Percentiles rank a stretch among this genome's conserved stretches.
Conservation (phyloP, 805 yeast genomes). For the Starmerella cellae region DNA sequence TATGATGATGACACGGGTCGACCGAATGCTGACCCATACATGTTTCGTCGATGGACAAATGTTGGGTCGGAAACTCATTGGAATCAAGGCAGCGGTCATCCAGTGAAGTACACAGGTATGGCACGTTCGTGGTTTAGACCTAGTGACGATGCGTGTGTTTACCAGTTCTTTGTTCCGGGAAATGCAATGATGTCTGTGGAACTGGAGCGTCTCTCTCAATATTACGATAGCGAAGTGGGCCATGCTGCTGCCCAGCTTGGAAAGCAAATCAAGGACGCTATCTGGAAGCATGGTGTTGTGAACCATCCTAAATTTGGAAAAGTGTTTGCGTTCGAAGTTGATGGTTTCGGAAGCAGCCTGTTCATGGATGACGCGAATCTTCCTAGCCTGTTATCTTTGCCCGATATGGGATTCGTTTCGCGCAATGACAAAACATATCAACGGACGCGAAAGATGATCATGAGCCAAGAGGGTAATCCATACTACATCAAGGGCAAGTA, state of each 20-base stretch:
- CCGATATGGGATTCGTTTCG: conserved; percentile 56
- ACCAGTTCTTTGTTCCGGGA: conserved; percentile 73
- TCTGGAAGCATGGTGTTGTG: conserved; percentile 50
- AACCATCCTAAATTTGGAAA: conserved; percentile 56
- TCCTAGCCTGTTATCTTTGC: conserved; percentile 71
- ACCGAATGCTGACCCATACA: conserved; percentile 40
- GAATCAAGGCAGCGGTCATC: conserved; percentile 69
- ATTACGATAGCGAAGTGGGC: conserved; percentile 19
- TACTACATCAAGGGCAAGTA: conserved; percentile 50
- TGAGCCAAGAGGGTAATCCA: conserved; percentile 61
- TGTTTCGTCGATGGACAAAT: conserved; percentile 60
- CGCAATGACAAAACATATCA: conserved; percentile 47
- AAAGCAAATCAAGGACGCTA: conserved; percentile 38
- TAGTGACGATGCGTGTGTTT: conserved; percentile 73
- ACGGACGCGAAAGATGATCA: conserved; percentile 66
- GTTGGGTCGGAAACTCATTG: conserved; percentile 73
- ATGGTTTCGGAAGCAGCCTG: conserved; percentile 62
- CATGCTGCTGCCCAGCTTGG: conserved; percentile 27
- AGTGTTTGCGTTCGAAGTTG: conserved; percentile 80
- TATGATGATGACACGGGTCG: conserved; percentile 34
- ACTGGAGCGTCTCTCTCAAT: conserved; percentile 30
- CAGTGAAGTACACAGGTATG: conserved; percentile 57
- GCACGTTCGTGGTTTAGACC: conserved; percentile 79
- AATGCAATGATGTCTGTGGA: conserved; percentile 66
- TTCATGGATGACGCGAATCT: conserved; percentile 87